These are phyloP conservation scores for Marchantia paleacea DNA, from an alignment of 225 moss, liverwort and hornwort species.

Conservation along the genomic window DNA sequence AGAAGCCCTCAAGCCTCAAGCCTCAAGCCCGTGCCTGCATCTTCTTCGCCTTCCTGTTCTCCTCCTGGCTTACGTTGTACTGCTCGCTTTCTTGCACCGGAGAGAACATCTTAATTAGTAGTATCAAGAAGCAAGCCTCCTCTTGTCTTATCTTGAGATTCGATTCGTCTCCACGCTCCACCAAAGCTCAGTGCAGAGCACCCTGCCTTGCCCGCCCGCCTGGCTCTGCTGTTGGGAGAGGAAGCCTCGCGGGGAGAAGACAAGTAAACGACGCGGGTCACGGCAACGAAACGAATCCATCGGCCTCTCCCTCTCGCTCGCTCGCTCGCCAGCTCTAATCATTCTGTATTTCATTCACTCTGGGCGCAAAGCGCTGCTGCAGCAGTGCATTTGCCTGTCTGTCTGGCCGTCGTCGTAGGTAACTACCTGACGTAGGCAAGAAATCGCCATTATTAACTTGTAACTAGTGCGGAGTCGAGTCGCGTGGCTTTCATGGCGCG, in stretches of 20 bases:
- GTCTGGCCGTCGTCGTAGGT: no score
- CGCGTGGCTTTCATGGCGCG: slow-evolving; percentile 2
- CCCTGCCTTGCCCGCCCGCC: no score
- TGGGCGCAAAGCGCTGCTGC: no score
- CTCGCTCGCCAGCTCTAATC: not conserved
- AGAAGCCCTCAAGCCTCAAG: not conserved
- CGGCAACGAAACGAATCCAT: not conserved
- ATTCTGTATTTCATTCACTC: not conserved
- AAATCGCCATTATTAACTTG: no score
- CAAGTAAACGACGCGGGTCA: not conserved
- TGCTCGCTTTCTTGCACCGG: not conserved
- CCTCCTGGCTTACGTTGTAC: no score
- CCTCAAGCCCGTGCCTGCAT: not conserved
- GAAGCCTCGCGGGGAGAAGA: no score
- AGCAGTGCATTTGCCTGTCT: no score
- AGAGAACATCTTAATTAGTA: no score
- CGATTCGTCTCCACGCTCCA: not conserved
- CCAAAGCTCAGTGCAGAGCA: not conserved
- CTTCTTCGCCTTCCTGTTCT: no score
- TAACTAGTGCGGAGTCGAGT: not conserved
- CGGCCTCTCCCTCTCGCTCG: not conserved
- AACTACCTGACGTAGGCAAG: no score
- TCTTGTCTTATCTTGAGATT: not conserved
- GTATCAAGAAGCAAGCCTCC: not conserved
- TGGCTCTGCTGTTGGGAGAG: not conserved